Conservation (phyloP, 2,329 filamentous ascomycete genomes). For the Colletotrichum lentis region DNA sequence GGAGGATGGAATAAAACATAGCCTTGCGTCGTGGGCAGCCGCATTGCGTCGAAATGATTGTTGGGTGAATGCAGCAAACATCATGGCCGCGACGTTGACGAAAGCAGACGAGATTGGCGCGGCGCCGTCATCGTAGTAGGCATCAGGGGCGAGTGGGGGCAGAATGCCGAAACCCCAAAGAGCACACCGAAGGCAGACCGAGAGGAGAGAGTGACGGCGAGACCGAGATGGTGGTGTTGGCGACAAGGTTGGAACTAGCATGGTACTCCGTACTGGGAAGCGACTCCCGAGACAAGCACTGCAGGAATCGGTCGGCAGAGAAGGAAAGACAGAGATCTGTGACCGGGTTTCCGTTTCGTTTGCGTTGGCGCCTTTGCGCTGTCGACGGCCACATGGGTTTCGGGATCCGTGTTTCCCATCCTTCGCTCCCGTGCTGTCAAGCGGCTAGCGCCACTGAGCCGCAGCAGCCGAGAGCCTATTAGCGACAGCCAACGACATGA, state of each 20-base stretch:
- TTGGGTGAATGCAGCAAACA: background rate
- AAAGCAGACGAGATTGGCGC: background rate
- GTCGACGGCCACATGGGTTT: slow-evolving; percentile 10
- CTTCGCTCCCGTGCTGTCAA: slow-evolving; percentile 13
- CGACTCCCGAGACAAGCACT: background rate
- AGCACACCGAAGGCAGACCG: slow-evolving; percentile 31
- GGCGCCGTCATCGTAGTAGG: background rate
- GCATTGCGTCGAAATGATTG: background rate
- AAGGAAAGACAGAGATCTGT: background rate
- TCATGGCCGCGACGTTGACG: background rate
- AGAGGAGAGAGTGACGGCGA: background rate
- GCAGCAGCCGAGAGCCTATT: slow-evolving; percentile 4
- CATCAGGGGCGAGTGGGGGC: slow-evolving; percentile 2
- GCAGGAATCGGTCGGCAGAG: background rate
- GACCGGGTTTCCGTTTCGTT: background rate
- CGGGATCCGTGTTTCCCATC: slow-evolving; percentile 2
- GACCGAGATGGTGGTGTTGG: slow-evolving; percentile 2
- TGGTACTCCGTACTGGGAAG: background rate
- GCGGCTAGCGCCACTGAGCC: slow-evolving; percentile 8
- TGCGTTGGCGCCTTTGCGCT: background rate
- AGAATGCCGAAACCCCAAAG: slow-evolving; percentile 1
- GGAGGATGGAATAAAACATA: slow-evolving; percentile 3
- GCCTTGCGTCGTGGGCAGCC: slow-evolving; percentile 27
- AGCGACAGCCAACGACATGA: background rate
- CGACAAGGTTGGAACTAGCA: background rate